These are phyloP conservation scores for Sanghuangporus sanghuang DNA, from an alignment of 1,284 basidiomycete species.

Conservation along the genomic window DNA sequence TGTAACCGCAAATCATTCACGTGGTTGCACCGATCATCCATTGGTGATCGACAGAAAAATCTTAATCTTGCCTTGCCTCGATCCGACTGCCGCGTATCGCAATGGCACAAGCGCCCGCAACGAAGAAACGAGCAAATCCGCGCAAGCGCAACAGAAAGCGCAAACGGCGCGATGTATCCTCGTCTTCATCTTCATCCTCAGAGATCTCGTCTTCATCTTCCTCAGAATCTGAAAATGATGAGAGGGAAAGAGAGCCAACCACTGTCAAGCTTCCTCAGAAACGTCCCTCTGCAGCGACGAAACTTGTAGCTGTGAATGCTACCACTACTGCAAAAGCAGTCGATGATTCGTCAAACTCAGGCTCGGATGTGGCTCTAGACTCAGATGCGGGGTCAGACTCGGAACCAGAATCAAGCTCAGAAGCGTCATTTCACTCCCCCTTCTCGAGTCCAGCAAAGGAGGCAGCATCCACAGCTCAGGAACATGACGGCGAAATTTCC, in stretches of 20 bases:
- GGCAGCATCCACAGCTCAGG: slow-evolving; percentile 20
- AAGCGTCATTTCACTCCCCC: not conserved
- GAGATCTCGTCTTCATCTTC: slow-evolving; percentile 20
- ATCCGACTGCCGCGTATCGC: not conserved
- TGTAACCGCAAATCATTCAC: not conserved
- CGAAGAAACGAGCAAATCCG: not conserved
- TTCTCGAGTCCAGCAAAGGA: slow-evolving; percentile 5
- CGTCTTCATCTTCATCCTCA: slow-evolving; percentile 30
- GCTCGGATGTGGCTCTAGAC: slow-evolving; percentile 13
- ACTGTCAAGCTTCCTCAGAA: slow-evolving; percentile 15
- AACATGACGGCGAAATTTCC: slow-evolving; percentile 4
- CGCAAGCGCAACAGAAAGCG: slow-evolving; percentile 35
- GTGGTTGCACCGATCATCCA: not conserved
- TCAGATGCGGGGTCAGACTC: slow-evolving; percentile 24
- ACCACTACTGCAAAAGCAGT: slow-evolving; percentile 2
- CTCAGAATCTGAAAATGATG: slow-evolving; percentile 23
- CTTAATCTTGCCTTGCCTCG: not conserved
- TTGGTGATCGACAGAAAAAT: not conserved
- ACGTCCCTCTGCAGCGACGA: slow-evolving; percentile 12
- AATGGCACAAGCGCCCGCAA: not conserved
- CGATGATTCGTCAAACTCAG: slow-evolving; percentile 20
- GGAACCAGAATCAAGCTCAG: slow-evolving; percentile 5
- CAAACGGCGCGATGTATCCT: slow-evolving; percentile 35
- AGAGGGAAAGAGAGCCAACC: slow-evolving; percentile 1
- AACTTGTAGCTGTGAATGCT: not conserved